Evolutionary conservation across 345 rosid species (phyloP).

Genomic region (Acer negundo): DNA sequence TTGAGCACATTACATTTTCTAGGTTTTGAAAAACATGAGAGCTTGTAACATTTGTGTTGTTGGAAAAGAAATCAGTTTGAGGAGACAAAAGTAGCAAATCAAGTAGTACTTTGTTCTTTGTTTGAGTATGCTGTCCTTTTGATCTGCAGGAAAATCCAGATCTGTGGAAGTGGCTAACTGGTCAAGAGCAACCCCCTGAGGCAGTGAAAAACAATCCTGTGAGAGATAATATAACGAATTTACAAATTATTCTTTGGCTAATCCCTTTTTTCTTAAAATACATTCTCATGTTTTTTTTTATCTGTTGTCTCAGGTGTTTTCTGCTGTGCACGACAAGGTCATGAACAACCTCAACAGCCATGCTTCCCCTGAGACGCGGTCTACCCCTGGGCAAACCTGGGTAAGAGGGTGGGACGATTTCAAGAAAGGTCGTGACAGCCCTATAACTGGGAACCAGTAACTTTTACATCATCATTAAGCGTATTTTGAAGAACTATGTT

Average conservation of each 20-base stretch:
- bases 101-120: not conserved
- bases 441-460: constrained; percentile 63
- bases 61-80: constrained; percentile 2
- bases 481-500: not conserved
- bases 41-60: not conserved
- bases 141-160: constrained; percentile 85
- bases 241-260: not conserved
- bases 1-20: not conserved
- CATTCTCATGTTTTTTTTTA: constrained; percentile 2
- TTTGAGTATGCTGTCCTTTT: not conserved
- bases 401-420: constrained; percentile 80
- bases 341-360: constrained; percentile 61
- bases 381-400: constrained; percentile 68
- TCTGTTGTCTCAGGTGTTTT: constrained; percentile 56
- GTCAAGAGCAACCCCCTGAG: constrained; percentile 89
- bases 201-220: constrained; percentile 70
- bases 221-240: constrained; percentile 24
- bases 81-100: not conserved
- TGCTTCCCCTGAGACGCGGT: constrained; percentile 58
- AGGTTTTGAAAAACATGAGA: not conserved
- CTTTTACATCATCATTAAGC: not conserved
- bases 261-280: not conserved
- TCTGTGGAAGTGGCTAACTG: constrained; percentile 93
- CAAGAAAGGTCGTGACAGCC: constrained; percentile 53
- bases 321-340: constrained; percentile 61